phyloP scores from a whole-genome alignment of 305 asterid genomes.

The Petunia hybrid region DNA sequence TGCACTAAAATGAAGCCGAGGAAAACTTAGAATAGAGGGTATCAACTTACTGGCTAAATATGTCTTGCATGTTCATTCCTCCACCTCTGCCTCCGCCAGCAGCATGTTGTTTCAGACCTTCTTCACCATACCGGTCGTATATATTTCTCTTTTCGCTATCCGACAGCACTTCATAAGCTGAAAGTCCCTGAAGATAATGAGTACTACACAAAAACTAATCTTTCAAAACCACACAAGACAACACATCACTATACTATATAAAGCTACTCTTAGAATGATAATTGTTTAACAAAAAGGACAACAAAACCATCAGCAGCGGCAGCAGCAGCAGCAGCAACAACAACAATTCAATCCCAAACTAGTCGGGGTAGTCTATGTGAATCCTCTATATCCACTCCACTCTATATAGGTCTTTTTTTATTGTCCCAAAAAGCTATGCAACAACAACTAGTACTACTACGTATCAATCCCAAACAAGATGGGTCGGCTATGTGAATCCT shows the following conservation, averaged over 20 bases:
- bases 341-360: neutral
- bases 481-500: neutral
- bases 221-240: neutral
- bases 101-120: conserved; percentile 95
- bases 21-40: neutral
- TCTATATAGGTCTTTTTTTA: neutral
- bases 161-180: conserved; percentile 93
- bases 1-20: neutral
- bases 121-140: conserved; percentile 92
- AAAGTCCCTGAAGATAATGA: conserved; percentile 11
- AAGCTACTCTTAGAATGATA: too few relatives aligned
- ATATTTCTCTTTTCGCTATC: conserved; percentile 92
- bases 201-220: neutral
- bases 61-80: conserved; percentile 93
- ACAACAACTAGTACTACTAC: neutral
- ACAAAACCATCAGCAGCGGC: too few relatives aligned
- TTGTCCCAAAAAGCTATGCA: neutral
- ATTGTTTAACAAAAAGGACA: too few relatives aligned
- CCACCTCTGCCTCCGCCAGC: conserved; percentile 94
- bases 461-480: neutral
- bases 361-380: neutral
- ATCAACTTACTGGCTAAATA: conserved; percentile 82
- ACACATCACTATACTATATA: neutral
- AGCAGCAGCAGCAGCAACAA: neutral
- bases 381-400: neutral